These are phyloP conservation scores for Rhynchosporium graminicola DNA, from an alignment of 2,329 filamentous ascomycete genomes.

Conservation along the genomic window DNA sequence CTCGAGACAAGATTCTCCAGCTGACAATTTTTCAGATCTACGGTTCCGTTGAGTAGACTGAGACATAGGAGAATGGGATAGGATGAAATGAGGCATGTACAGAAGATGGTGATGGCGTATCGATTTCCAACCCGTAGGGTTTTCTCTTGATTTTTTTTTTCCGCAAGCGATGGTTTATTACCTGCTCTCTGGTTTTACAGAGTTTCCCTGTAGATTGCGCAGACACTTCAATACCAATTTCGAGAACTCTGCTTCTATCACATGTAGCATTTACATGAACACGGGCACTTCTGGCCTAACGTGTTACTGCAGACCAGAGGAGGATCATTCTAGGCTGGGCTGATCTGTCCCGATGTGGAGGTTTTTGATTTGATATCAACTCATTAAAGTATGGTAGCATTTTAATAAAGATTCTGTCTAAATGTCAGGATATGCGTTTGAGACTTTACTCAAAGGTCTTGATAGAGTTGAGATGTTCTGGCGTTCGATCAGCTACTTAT, in stretches of 20 bases:
- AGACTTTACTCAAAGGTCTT: too few species aligned
- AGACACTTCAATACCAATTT: constrained; percentile 33
- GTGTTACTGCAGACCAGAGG: too few species aligned
- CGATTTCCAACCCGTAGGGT: constrained; percentile 26
- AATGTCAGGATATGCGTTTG: too few species aligned
- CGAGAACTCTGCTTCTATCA: neutral
- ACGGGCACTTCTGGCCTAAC: neutral
- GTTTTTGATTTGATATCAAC: too few species aligned
- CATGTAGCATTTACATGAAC: neutral
- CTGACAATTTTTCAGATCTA: constrained; percentile 36
- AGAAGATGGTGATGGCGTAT: constrained; percentile 18
- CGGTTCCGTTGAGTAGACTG: constrained; percentile 34
- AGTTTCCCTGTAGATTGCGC: constrained; percentile 30
- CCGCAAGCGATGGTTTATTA: constrained; percentile 32
- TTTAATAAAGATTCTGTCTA: too few species aligned
- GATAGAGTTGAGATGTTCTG: too few species aligned
- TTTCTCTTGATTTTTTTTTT: constrained; percentile 19
- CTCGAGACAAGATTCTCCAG: neutral
- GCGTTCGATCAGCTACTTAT: too few species aligned
- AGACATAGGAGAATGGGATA: constrained; percentile 17
- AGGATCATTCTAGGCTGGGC: too few species aligned
- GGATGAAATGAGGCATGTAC: constrained; percentile 25
- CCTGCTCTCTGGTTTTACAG: constrained; percentile 20
- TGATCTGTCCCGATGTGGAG: too few species aligned
- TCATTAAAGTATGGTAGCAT: too few species aligned